phyloP scores from a whole-genome alignment of 768 basidiomycete genomes.

The Lanmaoa rubissima region DNA sequence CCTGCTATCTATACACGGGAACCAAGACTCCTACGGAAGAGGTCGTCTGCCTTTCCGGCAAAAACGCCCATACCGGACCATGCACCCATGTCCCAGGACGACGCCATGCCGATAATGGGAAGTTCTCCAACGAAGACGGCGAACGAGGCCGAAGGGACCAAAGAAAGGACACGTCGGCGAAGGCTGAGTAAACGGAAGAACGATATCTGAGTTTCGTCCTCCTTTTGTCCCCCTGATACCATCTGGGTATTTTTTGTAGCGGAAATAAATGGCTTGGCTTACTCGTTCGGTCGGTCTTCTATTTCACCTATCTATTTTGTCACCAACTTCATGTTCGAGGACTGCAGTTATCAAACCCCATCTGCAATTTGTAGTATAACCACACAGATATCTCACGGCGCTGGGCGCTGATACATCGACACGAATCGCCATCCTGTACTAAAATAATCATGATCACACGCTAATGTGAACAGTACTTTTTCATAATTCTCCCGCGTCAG shows the following conservation, averaged over 20 bases:
- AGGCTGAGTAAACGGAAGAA: constrained; percentile 34
- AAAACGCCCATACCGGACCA: constrained; percentile 28
- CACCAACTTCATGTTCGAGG: constrained; percentile 7
- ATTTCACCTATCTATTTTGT: constrained; percentile 11
- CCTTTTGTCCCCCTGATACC: constrained; percentile 12
- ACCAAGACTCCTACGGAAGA: constrained; percentile 25
- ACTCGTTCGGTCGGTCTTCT: constrained; percentile 22
- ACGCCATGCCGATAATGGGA: constrained; percentile 6
- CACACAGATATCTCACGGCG: constrained; percentile 5
- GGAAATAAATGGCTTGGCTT: constrained; percentile 26
- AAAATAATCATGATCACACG: constrained; percentile 2
- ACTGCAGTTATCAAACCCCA: constrained; percentile 1
- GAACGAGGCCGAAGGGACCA: constrained; percentile 18
- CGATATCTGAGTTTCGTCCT: constrained; percentile 21
- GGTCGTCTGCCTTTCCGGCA: constrained; percentile 21
- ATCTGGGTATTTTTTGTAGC: constrained; percentile 9
- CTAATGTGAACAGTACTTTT: neutral
- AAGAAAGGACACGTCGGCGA: constrained; percentile 30
- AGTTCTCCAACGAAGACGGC: constrained; percentile 10
- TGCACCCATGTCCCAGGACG: constrained; percentile 13
- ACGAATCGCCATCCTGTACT: neutral
- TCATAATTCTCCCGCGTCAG: constrained; percentile 1
- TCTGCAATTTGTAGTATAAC: constrained; percentile 12
- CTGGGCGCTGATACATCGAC: constrained; percentile 16
- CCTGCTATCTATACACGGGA: constrained; percentile 12